Evolutionary conservation across 2,329 filamentous ascomycete genomes (phyloP), one percentile per base, ranked within the genome.

Genomic region (Colletotrichum liriopes): DNA sequence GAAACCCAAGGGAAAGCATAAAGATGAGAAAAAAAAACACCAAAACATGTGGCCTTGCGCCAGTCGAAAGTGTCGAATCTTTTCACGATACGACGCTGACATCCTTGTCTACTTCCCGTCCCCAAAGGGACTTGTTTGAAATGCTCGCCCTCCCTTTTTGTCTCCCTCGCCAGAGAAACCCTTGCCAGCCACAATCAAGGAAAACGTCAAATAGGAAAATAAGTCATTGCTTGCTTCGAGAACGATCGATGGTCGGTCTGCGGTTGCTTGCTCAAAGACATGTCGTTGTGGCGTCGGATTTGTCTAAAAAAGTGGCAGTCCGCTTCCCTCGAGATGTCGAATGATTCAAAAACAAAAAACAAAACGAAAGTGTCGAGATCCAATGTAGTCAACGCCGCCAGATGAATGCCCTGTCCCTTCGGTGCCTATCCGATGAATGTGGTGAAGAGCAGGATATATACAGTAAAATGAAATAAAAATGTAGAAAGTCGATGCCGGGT

Each of bases 391-490:
- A 72, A 69, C 65, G 67, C 65, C 70, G 70, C 70, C 70, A 49
- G 66, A 71, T 72, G 70, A 72, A 60, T 72, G 70, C 60, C 70
- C 54, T 71, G 52, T 61, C 52, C 69, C 55, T 71, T 26, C 52
- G 61, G 61, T 72, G 70, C 66, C 66, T 45, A 49, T 72, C 66
- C 66, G 37, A 65, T 55, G 43, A 64, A 39, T 43, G 51, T 69
- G 29, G 29, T 64, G 37, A 60, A 59, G 60, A 61, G 73, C 73
- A 62, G 55, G 62, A 67, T 66, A 73, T 74, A 67, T 75, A 74
- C 74, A 72, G 58, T 64, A 49, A 55, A 64, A 32, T 1, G 6
- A 32, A 6, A 26, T 26, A 26, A 71, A 52, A 60, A 52, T 49
- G 58, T 20, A 32, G 32, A 52, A 58, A 49, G 54, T 65, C 54